Conservation (phyloP, 2,329 filamentous ascomycete genomes). For the Talaromyces verruculosus region DNA sequence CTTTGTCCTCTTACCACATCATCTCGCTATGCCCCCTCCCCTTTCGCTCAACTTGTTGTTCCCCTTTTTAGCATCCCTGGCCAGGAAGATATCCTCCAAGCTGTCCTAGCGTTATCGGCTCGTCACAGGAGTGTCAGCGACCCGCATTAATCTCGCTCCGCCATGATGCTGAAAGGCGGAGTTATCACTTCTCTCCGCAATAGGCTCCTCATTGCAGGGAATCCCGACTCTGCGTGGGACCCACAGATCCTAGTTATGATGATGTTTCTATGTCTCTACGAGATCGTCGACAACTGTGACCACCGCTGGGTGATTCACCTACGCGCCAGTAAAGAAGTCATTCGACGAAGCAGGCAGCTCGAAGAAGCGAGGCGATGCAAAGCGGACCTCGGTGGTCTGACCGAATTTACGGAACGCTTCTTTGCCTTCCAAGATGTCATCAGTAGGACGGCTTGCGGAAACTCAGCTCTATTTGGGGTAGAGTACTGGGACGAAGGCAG, state of each 20-base stretch:
- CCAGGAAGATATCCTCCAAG: constrained; percentile 39
- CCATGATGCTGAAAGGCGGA: constrained; percentile 39
- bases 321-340: constrained; percentile 50
- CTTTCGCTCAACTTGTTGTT: constrained; percentile 42
- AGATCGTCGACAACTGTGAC: constrained; percentile 48
- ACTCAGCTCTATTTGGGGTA: constrained; percentile 48
- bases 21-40: constrained; percentile 37
- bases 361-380: neutral
- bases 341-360: constrained; percentile 40
- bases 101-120: constrained; percentile 42
- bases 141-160: constrained; percentile 33
- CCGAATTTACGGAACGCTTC: constrained; percentile 47
- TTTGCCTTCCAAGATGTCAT: constrained; percentile 56
- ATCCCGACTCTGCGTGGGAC: constrained; percentile 30
- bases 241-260: constrained; percentile 45
- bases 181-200: constrained; percentile 40
- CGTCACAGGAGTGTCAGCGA: constrained; percentile 40
- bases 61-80: constrained; percentile 40
- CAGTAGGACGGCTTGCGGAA: constrained; percentile 52
- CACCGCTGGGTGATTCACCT: constrained; percentile 51
- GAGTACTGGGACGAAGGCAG: constrained; percentile 49
- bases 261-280: constrained; percentile 50
- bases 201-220: constrained; percentile 33
- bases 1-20: constrained; percentile 44
- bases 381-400: constrained; percentile 30